Conservation (phyloP, 768 basidiomycete species). For the Pulveroboletus ravenelii region DNA sequence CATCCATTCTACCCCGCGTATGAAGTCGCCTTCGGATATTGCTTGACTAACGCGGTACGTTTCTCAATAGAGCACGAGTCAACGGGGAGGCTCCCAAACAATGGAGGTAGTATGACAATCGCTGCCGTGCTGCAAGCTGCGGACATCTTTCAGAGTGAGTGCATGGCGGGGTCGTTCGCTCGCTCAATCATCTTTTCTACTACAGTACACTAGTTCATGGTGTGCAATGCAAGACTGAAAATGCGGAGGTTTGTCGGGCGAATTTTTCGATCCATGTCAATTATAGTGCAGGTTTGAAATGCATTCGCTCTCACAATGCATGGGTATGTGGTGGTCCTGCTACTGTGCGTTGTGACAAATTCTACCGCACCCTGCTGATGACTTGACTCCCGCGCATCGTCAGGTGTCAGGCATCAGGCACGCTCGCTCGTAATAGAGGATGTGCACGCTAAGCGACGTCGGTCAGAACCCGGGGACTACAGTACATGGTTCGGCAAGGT, state of each 20-base stretch:
- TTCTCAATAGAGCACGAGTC: constrained; percentile 1
- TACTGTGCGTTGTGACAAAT: neutral
- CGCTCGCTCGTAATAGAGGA: neutral
- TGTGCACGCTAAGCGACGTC: neutral
- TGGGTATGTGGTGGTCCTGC: neutral
- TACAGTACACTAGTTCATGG: neutral
- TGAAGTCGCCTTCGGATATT: neutral
- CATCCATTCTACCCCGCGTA: constrained; percentile 19
- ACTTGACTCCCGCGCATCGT: neutral
- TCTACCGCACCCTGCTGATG: neutral
- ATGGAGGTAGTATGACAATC: constrained; percentile 30
- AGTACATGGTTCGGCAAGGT: too few species aligned
- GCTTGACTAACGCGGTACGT: neutral
- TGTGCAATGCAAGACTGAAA: neutral
- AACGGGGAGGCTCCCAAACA: constrained; percentile 20
- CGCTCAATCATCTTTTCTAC: neutral
- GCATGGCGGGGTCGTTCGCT: neutral
- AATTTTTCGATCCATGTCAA: neutral
- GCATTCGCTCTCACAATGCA: neutral
- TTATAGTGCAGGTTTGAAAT: neutral
- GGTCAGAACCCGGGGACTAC: too few species aligned
- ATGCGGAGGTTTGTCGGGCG: neutral
- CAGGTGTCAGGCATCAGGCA: neutral
- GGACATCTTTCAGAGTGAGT: neutral
- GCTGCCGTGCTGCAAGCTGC: neutral